phyloP scores from a whole-genome alignment of 2,329 filamentous ascomycete species.

The Trichoderma sp. region DNA sequence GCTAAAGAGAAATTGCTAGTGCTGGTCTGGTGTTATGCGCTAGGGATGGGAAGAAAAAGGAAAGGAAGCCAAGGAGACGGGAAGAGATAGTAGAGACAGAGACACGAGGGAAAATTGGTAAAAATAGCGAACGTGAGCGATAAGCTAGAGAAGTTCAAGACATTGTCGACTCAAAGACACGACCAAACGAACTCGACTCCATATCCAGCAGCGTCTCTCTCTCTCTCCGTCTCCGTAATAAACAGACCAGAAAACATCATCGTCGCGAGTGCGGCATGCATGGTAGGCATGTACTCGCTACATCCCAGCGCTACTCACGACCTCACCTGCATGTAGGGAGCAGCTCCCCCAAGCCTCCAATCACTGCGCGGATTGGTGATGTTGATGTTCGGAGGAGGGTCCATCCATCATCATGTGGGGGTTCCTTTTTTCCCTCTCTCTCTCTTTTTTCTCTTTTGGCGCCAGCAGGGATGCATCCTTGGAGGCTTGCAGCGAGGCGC shows the following conservation, averaged over 20 bases:
- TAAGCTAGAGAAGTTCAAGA: slow-evolving; percentile 5
- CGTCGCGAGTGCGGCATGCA: neutral
- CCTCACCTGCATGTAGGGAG: neutral
- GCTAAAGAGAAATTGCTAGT: no score
- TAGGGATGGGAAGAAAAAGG: neutral
- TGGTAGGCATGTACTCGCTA: no score
- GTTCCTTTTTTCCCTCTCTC: slow-evolving; percentile 1
- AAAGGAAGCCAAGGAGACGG: neutral
- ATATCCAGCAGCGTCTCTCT: neutral
- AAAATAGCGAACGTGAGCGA: slow-evolving; percentile 3
- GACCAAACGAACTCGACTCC: neutral
- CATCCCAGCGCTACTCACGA: no score
- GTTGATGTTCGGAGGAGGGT: slow-evolving; percentile 27
- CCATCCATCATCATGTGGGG: slow-evolving; percentile 29
- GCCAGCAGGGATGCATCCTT: slow-evolving; percentile 19
- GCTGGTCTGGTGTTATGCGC: neutral
- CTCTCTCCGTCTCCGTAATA: neutral
- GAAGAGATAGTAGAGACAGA: neutral
- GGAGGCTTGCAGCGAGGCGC: slow-evolving; percentile 25
- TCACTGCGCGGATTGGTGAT: slow-evolving; percentile 17
- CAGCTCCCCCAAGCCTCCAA: slow-evolving; percentile 8
- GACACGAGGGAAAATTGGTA: neutral
- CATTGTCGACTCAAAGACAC: slow-evolving; percentile 1
- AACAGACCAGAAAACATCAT: neutral
- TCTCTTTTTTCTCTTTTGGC: slow-evolving; percentile 10